A percentile compares a stretch with the other conserved stretches of the same genome.
Evolutionary conservation across 768 basidiomycete genomes (phyloP).

Genomic region (Clavaria fumosa): DNA sequence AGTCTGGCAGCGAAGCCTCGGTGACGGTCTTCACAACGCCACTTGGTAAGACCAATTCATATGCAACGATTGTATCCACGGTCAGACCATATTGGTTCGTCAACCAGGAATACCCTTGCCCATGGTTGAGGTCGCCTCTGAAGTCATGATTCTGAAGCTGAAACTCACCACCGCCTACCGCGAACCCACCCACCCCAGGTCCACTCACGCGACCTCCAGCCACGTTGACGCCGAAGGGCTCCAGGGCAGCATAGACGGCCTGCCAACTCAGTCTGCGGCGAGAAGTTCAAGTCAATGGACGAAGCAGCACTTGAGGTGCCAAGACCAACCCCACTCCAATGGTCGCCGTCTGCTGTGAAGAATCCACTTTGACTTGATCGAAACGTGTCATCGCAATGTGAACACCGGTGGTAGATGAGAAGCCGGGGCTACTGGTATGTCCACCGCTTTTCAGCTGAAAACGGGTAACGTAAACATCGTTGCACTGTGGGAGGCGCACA

Average conservation of each 20-base stretch:
- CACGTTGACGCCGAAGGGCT: constrained; percentile 33
- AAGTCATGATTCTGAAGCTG: neutral
- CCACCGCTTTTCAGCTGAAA: constrained; percentile 48
- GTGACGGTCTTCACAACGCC: constrained; percentile 28
- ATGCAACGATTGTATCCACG: constrained; percentile 35
- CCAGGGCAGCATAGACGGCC: constrained; percentile 39
- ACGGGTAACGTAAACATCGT: neutral
- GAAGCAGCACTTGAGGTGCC: too few species aligned
- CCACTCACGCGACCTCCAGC: constrained; percentile 44
- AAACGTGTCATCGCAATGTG: constrained; percentile 42
- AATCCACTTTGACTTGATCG: constrained; percentile 28
- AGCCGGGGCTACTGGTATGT: constrained; percentile 36
- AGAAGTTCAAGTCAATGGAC: too few species aligned
- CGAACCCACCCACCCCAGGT: constrained; percentile 44
- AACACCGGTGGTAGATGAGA: constrained; percentile 45
- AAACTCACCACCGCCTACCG: constrained; percentile 35
- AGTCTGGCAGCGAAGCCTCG: constrained; percentile 18
- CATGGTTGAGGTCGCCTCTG: too few species aligned
- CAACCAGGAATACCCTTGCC: constrained; percentile 49
- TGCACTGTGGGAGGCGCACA: too few species aligned
- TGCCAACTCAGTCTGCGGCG: too few species aligned
- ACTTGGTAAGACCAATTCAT: constrained; percentile 41
- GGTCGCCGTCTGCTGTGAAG: constrained; percentile 22
- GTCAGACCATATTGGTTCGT: constrained; percentile 48
- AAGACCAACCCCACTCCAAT: constrained; percentile 33